Evolutionary conservation across 768 basidiomycete species (phyloP).

Genomic region (Stropharia rugosoannulata): DNA sequence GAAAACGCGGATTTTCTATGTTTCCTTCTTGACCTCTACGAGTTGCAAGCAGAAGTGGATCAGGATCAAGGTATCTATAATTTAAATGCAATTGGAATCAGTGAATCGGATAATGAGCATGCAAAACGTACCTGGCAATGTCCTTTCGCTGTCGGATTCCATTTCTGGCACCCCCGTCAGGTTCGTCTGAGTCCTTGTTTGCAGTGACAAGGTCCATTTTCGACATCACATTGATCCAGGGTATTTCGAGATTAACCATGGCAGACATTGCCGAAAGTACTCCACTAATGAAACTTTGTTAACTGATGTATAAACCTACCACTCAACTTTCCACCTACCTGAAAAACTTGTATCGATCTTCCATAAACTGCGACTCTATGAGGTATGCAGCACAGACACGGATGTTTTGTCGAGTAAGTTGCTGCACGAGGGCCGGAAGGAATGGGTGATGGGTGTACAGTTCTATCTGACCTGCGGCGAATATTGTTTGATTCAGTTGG

Average conservation of each 20-base stretch:
- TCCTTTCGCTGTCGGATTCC: conserved; percentile 74
- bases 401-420: conserved; percentile 73
- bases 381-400: conserved; percentile 89
- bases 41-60: conserved; percentile 80
- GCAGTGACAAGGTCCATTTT: conserved; percentile 96
- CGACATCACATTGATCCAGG: conserved; percentile 97
- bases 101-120: not conserved
- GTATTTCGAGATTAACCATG: conserved; percentile 97
- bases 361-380: conserved; percentile 99
- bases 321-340: conserved; percentile 41
- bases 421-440: conserved; percentile 84
- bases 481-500: not conserved
- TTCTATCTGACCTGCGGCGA: conserved; percentile 85
- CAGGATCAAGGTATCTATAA: conserved; percentile 87
- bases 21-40: conserved; percentile 58
- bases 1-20: conserved; percentile 75
- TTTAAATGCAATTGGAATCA: not conserved
- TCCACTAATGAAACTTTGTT: conserved; percentile 49
- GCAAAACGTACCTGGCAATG: conserved; percentile 66
- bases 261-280: conserved; percentile 98
- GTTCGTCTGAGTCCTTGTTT: conserved; percentile 53
- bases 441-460: conserved; percentile 98
- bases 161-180: conserved; percentile 58
- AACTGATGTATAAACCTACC: not conserved
- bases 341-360: conserved; percentile 98